Evolutionary conservation across 1,284 basidiomycete species (phyloP), one percentile per base, ranked within the genome.

Genomic region (Sporisorium graminicola): DNA sequence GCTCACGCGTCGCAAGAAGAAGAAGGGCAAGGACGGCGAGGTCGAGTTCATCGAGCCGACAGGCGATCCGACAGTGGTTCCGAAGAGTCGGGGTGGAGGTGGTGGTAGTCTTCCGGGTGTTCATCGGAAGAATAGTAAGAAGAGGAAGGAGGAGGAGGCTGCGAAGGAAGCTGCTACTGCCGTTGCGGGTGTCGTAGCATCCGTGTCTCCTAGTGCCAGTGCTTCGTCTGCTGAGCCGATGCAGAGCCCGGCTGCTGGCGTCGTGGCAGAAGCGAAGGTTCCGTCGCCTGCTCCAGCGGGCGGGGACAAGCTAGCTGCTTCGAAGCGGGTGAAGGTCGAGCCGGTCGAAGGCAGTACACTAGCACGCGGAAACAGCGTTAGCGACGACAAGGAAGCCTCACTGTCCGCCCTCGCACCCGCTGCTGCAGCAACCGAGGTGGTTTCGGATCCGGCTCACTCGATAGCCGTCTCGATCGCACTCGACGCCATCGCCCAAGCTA

Each of bases 21-120:
- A 78, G 64, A 74, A 79, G 52, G 65, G 74, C 67, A 78, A 82
- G 53, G 75, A 81, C 49, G 77, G 79, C 49, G 47, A 73, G 29
- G 67, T 80, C 5, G 74, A 75, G 31, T 77, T 72, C 55, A 70
- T 81, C 49, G 75, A 79, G 64, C 72, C 75, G 3, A 79, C 76
- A 3, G 80, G 78, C 44, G 75, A 81, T 58, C 80, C 80, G 12
- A 61, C 47, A 33, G 55, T 71, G 9, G 80, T 82, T 26, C 80
- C 80, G 10, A 79, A 78, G 31, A 80, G 78, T 58, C 76, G 80
- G 3, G 80, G 80, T 3, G 74, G 78, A 5, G 80, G 80, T 12
- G 80, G 80, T 13, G 80, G 80, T 7, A 80, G 78, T 47, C 59
- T 77, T 5, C 80, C 80, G 0, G 80, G 80, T 29, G 71, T 75